A percentile compares a stretch with the other conserved stretches of the same genome.
These are phyloP conservation scores for Perkinsus chesapeaki DNA, from an alignment of 169 alveolate genomes.

Conservation along the genomic window DNA sequence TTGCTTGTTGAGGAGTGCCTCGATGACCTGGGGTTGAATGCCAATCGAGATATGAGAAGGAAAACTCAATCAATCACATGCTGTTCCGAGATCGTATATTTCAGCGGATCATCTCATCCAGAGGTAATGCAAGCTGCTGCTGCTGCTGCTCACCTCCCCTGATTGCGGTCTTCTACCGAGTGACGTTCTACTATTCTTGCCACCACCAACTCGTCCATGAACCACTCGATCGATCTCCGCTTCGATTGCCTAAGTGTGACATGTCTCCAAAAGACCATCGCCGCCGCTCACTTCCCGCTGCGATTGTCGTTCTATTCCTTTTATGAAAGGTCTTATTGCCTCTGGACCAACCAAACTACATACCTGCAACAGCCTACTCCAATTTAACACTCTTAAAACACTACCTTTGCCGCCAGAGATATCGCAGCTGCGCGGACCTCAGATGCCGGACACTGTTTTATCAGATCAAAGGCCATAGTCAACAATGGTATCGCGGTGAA, in stretches of 20 bases:
- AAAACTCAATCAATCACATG: too few species aligned
- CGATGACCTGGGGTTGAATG: too few species aligned
- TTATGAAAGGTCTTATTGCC: background rate
- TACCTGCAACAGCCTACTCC: background rate
- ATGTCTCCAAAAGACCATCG: background rate
- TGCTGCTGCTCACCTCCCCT: too few species aligned
- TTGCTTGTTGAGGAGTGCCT: too few species aligned
- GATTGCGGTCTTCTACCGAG: background rate
- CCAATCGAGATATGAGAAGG: too few species aligned
- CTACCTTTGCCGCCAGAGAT: background rate
- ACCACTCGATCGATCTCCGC: background rate
- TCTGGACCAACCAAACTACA: background rate
- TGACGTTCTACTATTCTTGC: background rate
- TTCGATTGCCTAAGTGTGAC: background rate
- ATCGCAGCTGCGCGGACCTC: background rate
- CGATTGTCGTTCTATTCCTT: background rate
- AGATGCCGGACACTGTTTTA: background rate
- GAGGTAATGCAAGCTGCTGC: too few species aligned
- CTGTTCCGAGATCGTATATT: too few species aligned
- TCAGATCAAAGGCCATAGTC: background rate
- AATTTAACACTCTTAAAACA: background rate
- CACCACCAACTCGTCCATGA: background rate
- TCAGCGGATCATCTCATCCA: too few species aligned
- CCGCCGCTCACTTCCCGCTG: background rate
- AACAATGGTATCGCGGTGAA: background rate